Conservation (phyloP, 345 rosid genomes). For the Euphorbia peplus region DNA sequence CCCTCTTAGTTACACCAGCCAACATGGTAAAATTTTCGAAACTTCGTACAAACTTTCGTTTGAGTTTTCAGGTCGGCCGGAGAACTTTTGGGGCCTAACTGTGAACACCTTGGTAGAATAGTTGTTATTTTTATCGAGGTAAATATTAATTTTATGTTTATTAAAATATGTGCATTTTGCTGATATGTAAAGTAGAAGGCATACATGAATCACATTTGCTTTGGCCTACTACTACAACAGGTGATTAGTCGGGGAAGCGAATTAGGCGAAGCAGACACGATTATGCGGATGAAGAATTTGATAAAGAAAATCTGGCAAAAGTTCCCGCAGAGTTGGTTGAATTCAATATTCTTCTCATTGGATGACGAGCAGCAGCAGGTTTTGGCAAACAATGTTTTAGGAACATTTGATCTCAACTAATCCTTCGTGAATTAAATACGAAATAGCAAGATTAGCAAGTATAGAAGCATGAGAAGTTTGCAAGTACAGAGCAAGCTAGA, state of each 20-base stretch:
- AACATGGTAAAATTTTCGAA: neutral
- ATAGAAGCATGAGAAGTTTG: no score
- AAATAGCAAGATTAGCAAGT: no score
- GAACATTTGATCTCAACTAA: neutral
- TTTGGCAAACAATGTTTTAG: neutral
- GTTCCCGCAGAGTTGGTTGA: neutral
- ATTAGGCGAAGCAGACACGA: neutral
- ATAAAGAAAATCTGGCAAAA: neutral
- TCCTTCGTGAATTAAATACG: neutral
- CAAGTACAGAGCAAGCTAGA: no score
- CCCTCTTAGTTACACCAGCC: neutral
- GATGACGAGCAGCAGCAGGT: neutral
- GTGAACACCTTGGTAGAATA: constrained; percentile 6
- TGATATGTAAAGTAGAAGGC: neutral
- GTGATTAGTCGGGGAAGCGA: neutral
- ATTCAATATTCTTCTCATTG: neutral
- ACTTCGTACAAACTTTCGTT: neutral
- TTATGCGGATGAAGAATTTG: neutral
- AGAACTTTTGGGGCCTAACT: constrained; percentile 6
- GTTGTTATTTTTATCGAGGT: constrained; percentile 18
- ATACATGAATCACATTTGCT: neutral
- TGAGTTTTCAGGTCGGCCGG: constrained; percentile 17
- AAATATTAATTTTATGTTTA: neutral
- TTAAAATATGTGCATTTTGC: neutral
- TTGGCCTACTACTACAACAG: no score